Percentiles rank a stretch among this genome's conserved stretches.
Evolutionary conservation across 2,329 filamentous ascomycete species (phyloP).

Genomic region (Aspergillus sp.): DNA sequence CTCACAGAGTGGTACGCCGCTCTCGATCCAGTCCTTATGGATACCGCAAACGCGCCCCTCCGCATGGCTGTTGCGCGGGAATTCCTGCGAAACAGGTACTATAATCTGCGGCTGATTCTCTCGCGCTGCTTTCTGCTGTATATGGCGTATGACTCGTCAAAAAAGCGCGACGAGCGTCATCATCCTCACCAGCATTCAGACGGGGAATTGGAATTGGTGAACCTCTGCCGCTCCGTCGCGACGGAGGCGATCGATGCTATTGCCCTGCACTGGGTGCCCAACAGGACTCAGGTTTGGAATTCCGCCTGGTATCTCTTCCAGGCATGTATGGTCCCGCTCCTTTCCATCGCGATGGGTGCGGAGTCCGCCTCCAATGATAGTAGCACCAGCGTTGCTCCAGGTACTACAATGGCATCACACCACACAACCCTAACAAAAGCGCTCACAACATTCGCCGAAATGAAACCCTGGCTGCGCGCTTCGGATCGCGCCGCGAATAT

Average conservation of each 20-base stretch:
- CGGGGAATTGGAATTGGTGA: neutral
- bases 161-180: neutral
- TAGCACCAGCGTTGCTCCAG: neutral
- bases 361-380: neutral
- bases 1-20: conserved; percentile 8
- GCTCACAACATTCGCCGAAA: conserved; percentile 8
- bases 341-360: conserved; percentile 1
- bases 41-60: neutral
- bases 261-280: conserved; percentile 6
- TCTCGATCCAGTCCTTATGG: neutral
- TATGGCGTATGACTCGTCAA: neutral
- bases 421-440: conserved; percentile 12
- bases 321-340: conserved; percentile 15
- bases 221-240: conserved; percentile 1
- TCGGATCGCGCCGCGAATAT: conserved; percentile 14
- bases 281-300: conserved; percentile 14
- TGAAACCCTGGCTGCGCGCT: conserved; percentile 13
- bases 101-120: conserved; percentile 9
- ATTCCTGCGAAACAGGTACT: conserved; percentile 14
- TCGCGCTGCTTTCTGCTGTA: conserved; percentile 12
- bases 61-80: conserved; percentile 10
- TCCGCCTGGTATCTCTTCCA: conserved; percentile 18
- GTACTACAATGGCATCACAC: neutral
- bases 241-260: conserved; percentile 13
- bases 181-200: neutral